Percentiles rank a stretch among this genome's conserved stretches.
Conservation (phyloP, 148 eudicot species). For the Arbutus unedo region DNA sequence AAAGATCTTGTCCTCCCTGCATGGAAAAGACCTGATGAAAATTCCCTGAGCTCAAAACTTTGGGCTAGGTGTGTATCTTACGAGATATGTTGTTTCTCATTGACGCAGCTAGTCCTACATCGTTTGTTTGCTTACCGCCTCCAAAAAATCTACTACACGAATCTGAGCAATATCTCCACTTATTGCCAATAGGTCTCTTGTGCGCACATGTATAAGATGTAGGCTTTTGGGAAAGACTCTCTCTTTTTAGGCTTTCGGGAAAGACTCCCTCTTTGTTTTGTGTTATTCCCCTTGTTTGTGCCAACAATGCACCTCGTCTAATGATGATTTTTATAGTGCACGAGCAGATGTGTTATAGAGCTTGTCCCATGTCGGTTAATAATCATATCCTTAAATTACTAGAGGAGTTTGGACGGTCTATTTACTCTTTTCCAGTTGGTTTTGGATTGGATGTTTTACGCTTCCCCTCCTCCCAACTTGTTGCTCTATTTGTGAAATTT, state of each 20-base stretch:
- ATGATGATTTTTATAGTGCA: no score
- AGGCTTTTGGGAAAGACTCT: no score
- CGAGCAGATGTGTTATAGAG: no score
- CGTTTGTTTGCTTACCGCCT: background rate
- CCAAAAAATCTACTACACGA: background rate
- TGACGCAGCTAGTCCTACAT: no score
- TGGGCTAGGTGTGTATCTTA: conserved; percentile 63
- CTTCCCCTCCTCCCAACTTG: background rate
- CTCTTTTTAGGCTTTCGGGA: no score
- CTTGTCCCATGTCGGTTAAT: no score
- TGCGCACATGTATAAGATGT: no score
- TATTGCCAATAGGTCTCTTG: background rate
- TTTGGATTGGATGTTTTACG: background rate
- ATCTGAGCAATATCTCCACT: background rate
- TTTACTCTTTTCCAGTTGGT: background rate
- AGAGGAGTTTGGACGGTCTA: no score
- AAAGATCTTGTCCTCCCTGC: conserved; percentile 98
- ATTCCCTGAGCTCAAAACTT: conserved; percentile 53
- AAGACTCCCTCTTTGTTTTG: no score
- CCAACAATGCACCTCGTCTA: no score
- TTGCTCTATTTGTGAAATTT: background rate
- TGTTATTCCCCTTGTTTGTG: no score
- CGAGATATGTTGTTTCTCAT: background rate
- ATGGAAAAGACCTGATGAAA: conserved; percentile 81
- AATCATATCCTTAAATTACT: no score